Conservation (phyloP, 2,329 filamentous ascomycete genomes). For the Trichoderma sp. region DNA sequence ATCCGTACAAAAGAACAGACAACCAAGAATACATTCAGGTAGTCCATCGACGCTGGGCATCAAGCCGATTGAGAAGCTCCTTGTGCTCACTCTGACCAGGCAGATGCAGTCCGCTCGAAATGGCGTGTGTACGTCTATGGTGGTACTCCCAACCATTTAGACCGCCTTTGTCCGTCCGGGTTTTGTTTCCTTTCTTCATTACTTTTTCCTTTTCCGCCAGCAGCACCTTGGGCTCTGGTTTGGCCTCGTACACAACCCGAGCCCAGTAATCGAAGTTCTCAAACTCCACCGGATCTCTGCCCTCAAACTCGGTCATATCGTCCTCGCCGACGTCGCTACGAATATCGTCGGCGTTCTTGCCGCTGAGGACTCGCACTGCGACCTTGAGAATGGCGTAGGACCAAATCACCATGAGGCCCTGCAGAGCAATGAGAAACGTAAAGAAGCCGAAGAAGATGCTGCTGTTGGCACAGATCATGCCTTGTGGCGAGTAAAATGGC, state of each 20-base stretch:
- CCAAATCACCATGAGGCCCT: slow-evolving; percentile 81
- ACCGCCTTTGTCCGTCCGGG: slow-evolving; percentile 68
- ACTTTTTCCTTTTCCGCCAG: background rate
- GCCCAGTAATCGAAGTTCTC: slow-evolving; percentile 23
- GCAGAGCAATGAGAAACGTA: slow-evolving; percentile 70
- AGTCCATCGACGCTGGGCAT: background rate
- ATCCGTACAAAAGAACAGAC: background rate
- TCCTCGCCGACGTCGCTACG: slow-evolving; percentile 85
- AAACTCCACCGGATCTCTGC: slow-evolving; percentile 41
- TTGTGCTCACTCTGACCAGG: slow-evolving; percentile 73
- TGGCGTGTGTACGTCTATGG: slow-evolving; percentile 41
- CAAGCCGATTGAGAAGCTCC: slow-evolving; percentile 75
- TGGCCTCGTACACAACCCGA: slow-evolving; percentile 38
- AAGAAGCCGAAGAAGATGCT: slow-evolving; percentile 75
- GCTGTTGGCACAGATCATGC: slow-evolving; percentile 78
- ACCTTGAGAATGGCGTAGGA: slow-evolving; percentile 85
- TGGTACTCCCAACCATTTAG: slow-evolving; percentile 61
- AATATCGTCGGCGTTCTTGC: slow-evolving; percentile 76
- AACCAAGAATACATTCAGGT: background rate
- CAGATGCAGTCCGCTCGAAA: slow-evolving; percentile 58
- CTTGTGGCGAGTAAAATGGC: slow-evolving; percentile 69
- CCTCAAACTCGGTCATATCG: slow-evolving; percentile 44
- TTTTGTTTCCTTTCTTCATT: slow-evolving; percentile 59
- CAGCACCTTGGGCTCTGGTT: slow-evolving; percentile 41
- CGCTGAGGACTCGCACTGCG: slow-evolving; percentile 73